Evolutionary conservation across 2,329 filamentous ascomycete genomes (phyloP).

Genomic region (Penicillium psychrosexuale): DNA sequence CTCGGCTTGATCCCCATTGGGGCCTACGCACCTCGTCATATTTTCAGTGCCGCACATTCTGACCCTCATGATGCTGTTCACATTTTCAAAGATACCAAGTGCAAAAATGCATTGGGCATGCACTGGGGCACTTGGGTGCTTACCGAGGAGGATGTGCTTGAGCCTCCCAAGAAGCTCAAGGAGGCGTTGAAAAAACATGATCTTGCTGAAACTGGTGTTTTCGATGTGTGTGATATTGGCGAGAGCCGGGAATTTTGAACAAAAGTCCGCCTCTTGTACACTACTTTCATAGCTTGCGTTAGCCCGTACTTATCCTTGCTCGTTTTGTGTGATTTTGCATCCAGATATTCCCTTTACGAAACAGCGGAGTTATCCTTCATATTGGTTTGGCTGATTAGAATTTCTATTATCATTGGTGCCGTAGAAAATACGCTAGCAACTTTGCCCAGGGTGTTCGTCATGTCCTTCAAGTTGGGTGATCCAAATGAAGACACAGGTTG

Average conservation of each 20-base stretch:
- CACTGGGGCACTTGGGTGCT: slow-evolving; percentile 91
- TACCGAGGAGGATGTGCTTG: slow-evolving; percentile 78
- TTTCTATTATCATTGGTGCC: not conserved
- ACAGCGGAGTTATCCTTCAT: not conserved
- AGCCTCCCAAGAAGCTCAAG: slow-evolving; percentile 71
- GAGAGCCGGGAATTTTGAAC: slow-evolving; percentile 72
- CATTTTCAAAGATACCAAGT: slow-evolving; percentile 81
- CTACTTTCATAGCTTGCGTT: not conserved
- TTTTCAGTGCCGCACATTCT: slow-evolving; percentile 80
- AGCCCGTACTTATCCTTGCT: not conserved
- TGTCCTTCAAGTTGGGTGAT: too few species aligned
- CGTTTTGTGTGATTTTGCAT: not conserved
- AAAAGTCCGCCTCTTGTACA: not conserved
- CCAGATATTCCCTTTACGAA: not conserved
- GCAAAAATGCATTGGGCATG: slow-evolving; percentile 74
- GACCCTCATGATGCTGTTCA: slow-evolving; percentile 85
- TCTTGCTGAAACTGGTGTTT: slow-evolving; percentile 67
- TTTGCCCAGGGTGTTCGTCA: too few species aligned
- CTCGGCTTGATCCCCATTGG: slow-evolving; percentile 91
- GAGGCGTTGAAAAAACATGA: slow-evolving; percentile 67
- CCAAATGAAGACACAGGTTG: too few species aligned
- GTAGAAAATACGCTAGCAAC: too few species aligned
- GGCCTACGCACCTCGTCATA: slow-evolving; percentile 63
- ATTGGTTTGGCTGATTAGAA: not conserved
- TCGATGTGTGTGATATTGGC: slow-evolving; percentile 80